phyloP scores from a whole-genome alignment of 2,329 filamentous ascomycete genomes.

The Penicillium sclerotiorum region DNA sequence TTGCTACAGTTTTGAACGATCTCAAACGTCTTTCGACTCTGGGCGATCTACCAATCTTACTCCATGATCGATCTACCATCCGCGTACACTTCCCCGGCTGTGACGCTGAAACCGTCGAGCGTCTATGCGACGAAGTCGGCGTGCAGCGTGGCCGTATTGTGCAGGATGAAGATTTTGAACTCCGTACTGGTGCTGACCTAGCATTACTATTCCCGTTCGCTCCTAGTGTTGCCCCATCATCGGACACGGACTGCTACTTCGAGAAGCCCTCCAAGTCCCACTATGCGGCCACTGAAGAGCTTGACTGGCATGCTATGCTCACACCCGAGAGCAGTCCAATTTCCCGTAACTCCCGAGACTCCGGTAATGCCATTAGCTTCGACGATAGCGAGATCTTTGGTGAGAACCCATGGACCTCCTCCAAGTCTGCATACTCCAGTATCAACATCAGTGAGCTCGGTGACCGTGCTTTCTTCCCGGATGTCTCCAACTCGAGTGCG shows the following conservation, averaged over 20 bases:
- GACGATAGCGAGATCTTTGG: conserved; percentile 49
- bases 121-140: conserved; percentile 83
- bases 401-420: conserved; percentile 58
- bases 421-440: conserved; percentile 60
- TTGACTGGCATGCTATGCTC: conserved; percentile 63
- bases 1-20: conserved; percentile 77
- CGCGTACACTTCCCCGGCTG: conserved; percentile 90
- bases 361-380: conserved; percentile 38
- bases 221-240: conserved; percentile 57
- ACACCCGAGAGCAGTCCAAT: conserved; percentile 40
- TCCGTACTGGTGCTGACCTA: conserved; percentile 67
- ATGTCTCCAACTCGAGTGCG: conserved; percentile 39
- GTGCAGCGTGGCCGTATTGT: conserved; percentile 75
- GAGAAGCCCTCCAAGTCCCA: conserved; percentile 36
- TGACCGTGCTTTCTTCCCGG: conserved; percentile 42
- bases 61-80: conserved; percentile 68
- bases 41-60: conserved; percentile 79
- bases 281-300: conserved; percentile 35
- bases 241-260: conserved; percentile 47
- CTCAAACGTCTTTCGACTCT: conserved; percentile 74
- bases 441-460: conserved; percentile 57
- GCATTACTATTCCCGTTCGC: conserved; percentile 87
- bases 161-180: conserved; percentile 77
- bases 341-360: conserved; percentile 28
- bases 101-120: conserved; percentile 78